These are phyloP conservation scores for Fusarium decemcellulare DNA, from an alignment of 2,329 filamentous ascomycete species.

Conservation along the genomic window DNA sequence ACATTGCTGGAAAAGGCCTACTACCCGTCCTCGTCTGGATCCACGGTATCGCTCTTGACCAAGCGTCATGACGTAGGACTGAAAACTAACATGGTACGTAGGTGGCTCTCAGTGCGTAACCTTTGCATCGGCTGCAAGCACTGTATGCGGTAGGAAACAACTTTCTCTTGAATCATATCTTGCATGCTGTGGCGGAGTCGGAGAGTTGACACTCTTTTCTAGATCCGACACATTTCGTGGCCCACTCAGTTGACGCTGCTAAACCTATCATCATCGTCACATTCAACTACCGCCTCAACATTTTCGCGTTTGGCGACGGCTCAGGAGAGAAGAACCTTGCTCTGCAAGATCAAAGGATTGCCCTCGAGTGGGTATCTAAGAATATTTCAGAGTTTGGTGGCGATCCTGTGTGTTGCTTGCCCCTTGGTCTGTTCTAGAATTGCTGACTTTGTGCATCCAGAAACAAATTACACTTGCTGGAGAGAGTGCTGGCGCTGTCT, in stretches of 20 bases:
- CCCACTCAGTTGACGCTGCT: conserved; percentile 50
- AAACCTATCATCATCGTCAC: conserved; percentile 38
- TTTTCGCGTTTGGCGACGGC: conserved; percentile 59
- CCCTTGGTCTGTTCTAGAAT: accelerated
- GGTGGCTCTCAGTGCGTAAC: conserved; percentile 61
- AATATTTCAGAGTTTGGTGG: conserved; percentile 48
- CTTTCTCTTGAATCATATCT: background rate
- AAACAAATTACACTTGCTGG: conserved; percentile 58
- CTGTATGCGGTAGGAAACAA: conserved; percentile 55
- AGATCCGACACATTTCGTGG: conserved; percentile 53
- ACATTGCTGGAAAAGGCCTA: background rate
- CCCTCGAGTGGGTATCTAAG: conserved; percentile 50
- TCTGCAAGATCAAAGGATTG: conserved; percentile 51
- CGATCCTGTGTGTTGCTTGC: conserved; percentile 37
- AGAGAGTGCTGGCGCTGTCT: conserved; percentile 62
- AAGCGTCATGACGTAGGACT: background rate
- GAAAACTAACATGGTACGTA: conserved; percentile 1
- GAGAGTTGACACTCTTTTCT: background rate
- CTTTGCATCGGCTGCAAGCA: conserved; percentile 58
- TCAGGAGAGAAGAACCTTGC: conserved; percentile 54
- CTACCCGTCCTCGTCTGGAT: conserved; percentile 62
- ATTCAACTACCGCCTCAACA: conserved; percentile 44
- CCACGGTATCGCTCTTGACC: conserved; percentile 49
- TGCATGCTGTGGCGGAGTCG: too few relatives aligned
- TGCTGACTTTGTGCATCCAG: conserved; percentile 31